Conservation (phyloP, 2,329 filamentous ascomycete genomes). For the Epichloe baconii region DNA sequence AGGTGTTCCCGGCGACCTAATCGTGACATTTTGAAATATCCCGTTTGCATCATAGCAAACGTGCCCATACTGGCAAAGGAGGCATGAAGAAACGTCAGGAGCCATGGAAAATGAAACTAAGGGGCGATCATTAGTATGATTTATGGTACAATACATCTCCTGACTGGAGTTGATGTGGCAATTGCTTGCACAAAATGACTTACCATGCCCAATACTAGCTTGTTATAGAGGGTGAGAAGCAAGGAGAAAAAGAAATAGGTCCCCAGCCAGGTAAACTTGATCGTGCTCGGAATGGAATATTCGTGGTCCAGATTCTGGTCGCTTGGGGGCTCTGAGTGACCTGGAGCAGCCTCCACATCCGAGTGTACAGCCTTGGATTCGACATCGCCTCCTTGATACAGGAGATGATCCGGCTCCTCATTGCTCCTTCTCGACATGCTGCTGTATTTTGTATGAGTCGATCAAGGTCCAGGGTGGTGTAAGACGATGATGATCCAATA, state of each 20-base stretch:
- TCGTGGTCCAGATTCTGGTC: constrained; percentile 28
- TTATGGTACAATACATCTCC: not conserved
- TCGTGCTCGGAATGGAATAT: constrained; percentile 29
- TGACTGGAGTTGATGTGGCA: not conserved
- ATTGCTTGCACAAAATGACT: constrained; percentile 9
- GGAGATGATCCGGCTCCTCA: constrained; percentile 19
- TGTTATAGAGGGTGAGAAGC: constrained; percentile 44
- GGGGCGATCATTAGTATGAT: not conserved
- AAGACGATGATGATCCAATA: not conserved
- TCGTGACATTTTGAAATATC: constrained; percentile 38
- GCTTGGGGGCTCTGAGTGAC: constrained; percentile 15
- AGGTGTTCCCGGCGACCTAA: constrained; percentile 40
- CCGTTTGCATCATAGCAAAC: constrained; percentile 35
- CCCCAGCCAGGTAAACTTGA: constrained; percentile 36
- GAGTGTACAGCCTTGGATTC: constrained; percentile 16
- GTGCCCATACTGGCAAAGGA: constrained; percentile 45
- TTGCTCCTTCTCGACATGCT: constrained; percentile 21
- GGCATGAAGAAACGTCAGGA: constrained; percentile 45
- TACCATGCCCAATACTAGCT: constrained; percentile 40
- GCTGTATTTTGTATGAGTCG: not conserved
- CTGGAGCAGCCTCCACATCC: constrained; percentile 21
- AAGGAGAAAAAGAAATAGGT: constrained; percentile 38
- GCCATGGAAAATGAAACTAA: constrained; percentile 47
- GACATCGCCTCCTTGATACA: constrained; percentile 18
- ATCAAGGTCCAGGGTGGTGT: not conserved